Evolutionary conservation across 225 moss, liverwort and hornwort species (phyloP).

Genomic region (Antitrichia curtipendula): DNA sequence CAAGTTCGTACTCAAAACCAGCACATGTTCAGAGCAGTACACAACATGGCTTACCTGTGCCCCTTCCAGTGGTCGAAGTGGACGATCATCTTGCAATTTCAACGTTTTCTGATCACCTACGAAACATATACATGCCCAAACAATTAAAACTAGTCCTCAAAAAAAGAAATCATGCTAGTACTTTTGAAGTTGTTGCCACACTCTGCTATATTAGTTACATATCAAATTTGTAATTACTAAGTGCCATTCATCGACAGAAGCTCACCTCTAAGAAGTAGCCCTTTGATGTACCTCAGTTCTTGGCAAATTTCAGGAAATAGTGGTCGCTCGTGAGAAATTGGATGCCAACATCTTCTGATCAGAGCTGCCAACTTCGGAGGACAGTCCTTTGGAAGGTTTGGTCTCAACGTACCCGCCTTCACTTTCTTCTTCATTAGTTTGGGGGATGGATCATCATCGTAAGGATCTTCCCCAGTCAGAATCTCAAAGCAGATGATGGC

Average conservation of each 20-base stretch:
- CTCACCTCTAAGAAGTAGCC: neutral
- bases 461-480: neutral
- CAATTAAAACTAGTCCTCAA: neutral
- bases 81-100: neutral
- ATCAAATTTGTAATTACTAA: neutral
- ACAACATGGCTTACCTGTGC: neutral
- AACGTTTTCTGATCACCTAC: neutral
- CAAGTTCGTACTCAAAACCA: too few relatives aligned
- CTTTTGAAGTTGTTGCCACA: neutral
- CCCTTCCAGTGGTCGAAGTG: neutral
- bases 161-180: neutral
- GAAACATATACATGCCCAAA: too few relatives aligned
- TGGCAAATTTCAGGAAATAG: neutral
- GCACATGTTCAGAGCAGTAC: too few relatives aligned
- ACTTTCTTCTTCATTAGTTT: neutral
- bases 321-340: neutral
- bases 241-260: neutral
- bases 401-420: neutral
- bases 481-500: neutral
- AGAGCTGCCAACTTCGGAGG: neutral
- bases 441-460: rapidly evolving
- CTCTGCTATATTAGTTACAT: neutral
- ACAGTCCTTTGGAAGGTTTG: neutral
- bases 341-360: neutral
- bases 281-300: neutral